Base-by-base conservation (phyloP, 352 stramenopile genomes). In the Phytophthora ohioensis region DNA sequence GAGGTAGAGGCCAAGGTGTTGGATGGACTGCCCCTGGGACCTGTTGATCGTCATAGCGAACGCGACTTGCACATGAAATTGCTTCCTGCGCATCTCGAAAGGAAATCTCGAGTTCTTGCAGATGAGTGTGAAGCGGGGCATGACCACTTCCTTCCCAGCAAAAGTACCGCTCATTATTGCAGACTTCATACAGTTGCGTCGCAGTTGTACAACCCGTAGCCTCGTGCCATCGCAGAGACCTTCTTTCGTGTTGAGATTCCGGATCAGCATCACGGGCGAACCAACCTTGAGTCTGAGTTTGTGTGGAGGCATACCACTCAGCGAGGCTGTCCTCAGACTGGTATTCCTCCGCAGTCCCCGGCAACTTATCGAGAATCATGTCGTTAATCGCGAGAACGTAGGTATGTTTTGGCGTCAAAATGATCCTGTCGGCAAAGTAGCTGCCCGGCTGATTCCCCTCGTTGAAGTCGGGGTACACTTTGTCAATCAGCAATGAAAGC, bases 221-320 rank as follows among this genome's bases (percentile, higher is more conserved):
- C 43, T 6, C 2, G 47, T 58, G 43, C 38, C 15, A 30, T 66
- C 58, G 30, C 58, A 66, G 7, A 53, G 36, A 2, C 58, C 58
- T 6, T 34, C 27, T 5, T 58, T 58, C 3, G 47, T 57, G 13
- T 58, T 58, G 1, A 66, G 27, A 21, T 66, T 66, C 11, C 46
- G n/a, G 4, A 57, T 57, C 7, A 65, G 4, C 11, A 51, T 57
- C 3, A 65, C 21, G 0, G 36, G 46, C 4, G 47, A 13, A 4
- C 3, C 30, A 2, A 45, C n/a, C 39, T 66, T 63, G 2, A 66
- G 47, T 3, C 9, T 58, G 3, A 66, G 36, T n/a, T 57, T 58
- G 32, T 57, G 58, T 11, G 58, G 58, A 15, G 57, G 57, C 21
- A 65, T 65, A 2, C 46, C 57, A 32, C 45, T 65, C 3, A 57